phyloP scores from a whole-genome alignment of 164 flowering plant species.

The Malania oleifera region DNA sequence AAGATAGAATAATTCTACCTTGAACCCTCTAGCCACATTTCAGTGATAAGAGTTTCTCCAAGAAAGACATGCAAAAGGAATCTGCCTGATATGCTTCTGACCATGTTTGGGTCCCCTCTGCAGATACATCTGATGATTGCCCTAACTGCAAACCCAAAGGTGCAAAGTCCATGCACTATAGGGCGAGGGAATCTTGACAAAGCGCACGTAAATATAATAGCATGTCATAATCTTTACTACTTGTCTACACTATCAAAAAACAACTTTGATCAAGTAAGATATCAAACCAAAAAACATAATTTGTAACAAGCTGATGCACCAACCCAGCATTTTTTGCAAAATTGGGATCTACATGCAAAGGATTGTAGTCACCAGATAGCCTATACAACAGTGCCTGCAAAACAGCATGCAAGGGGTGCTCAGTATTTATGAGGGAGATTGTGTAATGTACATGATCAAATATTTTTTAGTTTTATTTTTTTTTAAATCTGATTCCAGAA shows the following conservation, averaged over 20 bases:
- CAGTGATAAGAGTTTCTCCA: conserved; percentile 83
- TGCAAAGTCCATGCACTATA: conserved; percentile 88
- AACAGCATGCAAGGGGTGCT: not conserved
- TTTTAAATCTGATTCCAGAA: no score
- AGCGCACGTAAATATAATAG: not conserved
- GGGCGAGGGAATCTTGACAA: conserved; percentile 76
- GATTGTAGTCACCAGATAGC: conserved; percentile 94
- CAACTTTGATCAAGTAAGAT: not conserved
- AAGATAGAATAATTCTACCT: conserved; percentile 34
- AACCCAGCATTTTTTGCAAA: conserved; percentile 81
- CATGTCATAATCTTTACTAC: not conserved
- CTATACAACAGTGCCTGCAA: conserved; percentile 89
- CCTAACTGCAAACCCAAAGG: conserved; percentile 88
- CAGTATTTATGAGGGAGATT: no score
- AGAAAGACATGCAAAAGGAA: conserved; percentile 89
- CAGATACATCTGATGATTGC: conserved; percentile 72
- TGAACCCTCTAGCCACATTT: conserved; percentile 86
- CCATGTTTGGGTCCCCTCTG: conserved; percentile 58
- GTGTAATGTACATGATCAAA: no score
- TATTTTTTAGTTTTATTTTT: no score
- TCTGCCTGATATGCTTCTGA: conserved; percentile 62
- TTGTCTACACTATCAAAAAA: not conserved
- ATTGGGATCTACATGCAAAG: conserved; percentile 89
- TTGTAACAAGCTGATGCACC: conserved; percentile 18
- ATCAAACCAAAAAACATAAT: not conserved